phyloP scores from a whole-genome alignment of 371 early-diverging fungal genomes.

The Syncephalastrum monosporum region DNA sequence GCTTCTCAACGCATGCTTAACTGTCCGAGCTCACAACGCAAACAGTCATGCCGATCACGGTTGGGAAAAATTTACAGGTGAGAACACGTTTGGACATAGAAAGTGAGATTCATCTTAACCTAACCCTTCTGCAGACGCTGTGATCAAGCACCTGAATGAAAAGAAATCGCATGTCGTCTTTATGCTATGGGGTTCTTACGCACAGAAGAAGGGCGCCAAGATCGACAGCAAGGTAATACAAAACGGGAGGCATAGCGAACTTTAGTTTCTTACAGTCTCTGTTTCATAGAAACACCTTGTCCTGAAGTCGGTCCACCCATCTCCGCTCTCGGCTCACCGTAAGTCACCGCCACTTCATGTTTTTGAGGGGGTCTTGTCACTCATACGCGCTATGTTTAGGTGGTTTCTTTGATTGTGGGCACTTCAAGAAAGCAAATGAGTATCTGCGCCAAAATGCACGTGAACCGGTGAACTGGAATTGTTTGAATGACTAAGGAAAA shows the following conservation, averaged over 20 bases:
- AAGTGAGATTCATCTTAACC: neutral
- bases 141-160: slow-evolving; percentile 74
- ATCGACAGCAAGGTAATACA: slow-evolving; percentile 54
- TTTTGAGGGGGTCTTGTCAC: neutral
- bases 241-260: neutral
- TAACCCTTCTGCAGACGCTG: slow-evolving; percentile 53
- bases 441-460: slow-evolving; percentile 72
- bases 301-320: slow-evolving; percentile 91
- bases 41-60: slow-evolving; percentile 88
- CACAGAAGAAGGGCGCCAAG: slow-evolving; percentile 72
- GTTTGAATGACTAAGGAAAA: slow-evolving; percentile 23
- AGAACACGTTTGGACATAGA: neutral
- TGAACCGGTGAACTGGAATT: slow-evolving; percentile 76
- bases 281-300: slow-evolving; percentile 77
- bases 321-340: slow-evolving; percentile 87
- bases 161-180: slow-evolving; percentile 79
- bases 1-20: slow-evolving; percentile 92
- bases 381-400: slow-evolving; percentile 1
- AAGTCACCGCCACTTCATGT: slow-evolving; percentile 1
- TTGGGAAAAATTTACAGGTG: slow-evolving; percentile 92
- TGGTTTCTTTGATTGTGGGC: slow-evolving; percentile 89
- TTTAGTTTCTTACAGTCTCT: neutral
- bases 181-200: slow-evolving; percentile 96
- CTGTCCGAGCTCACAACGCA: slow-evolving; percentile 84
- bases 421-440: slow-evolving; percentile 93